Percentiles rank a stretch among this genome's conserved stretches.
These are phyloP conservation scores for Cylindrotheca closterium DNA, from an alignment of 108 stramenopile species.

Conservation along the genomic window DNA sequence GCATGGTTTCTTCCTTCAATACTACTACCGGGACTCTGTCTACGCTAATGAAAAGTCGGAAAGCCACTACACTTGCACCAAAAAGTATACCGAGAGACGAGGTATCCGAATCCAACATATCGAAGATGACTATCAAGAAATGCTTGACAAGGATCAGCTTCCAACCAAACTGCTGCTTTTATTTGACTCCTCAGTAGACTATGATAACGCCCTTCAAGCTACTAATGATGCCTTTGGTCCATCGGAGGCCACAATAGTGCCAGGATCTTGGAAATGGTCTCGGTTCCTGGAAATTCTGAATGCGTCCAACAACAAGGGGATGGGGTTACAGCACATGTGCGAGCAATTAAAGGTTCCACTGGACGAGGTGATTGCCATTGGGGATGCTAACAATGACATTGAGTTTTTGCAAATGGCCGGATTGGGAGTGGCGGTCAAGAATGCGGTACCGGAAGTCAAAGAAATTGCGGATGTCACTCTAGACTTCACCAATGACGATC, in stretches of 20 bases:
- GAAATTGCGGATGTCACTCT: constrained; percentile 49
- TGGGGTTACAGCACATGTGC: constrained; percentile 45
- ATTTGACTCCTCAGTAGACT: constrained; percentile 11
- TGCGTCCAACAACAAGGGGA: constrained; percentile 49
- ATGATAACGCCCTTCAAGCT: not conserved
- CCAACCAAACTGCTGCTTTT: constrained; percentile 62
- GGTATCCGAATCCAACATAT: constrained; percentile 31
- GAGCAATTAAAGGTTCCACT: constrained; percentile 28
- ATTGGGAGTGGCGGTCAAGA: constrained; percentile 66
- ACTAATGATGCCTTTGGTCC: constrained; percentile 3
- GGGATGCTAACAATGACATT: constrained; percentile 77
- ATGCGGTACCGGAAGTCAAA: constrained; percentile 47
- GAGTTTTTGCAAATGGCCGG: constrained; percentile 65
- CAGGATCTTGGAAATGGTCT: constrained; percentile 43
- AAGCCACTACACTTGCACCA: constrained; percentile 31
- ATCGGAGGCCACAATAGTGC: constrained; percentile 29
- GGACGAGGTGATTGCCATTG: constrained; percentile 53
- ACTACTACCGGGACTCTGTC: constrained; percentile 52
- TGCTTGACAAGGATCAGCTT: constrained; percentile 12
- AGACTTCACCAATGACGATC: constrained; percentile 57
- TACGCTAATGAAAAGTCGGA: constrained; percentile 40
- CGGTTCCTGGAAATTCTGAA: constrained; percentile 62
- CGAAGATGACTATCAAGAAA: constrained; percentile 33
- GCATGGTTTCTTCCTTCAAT: constrained; percentile 49
- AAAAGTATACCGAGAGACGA: constrained; percentile 47